These are phyloP conservation scores for Arctium lappa DNA, from an alignment of 129 eudicot species.

Conservation along the genomic window DNA sequence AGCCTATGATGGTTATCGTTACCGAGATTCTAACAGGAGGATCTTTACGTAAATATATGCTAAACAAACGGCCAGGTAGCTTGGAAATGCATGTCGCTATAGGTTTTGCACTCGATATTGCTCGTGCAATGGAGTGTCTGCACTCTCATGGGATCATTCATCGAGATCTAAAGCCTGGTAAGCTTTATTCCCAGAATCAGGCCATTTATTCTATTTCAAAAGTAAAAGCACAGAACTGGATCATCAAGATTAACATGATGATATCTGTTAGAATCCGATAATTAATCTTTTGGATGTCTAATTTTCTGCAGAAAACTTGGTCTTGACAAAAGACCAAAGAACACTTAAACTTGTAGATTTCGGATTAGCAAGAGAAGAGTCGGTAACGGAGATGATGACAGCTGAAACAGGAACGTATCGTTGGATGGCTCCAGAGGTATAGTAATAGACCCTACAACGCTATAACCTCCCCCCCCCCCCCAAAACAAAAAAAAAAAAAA, in stretches of 20 bases:
- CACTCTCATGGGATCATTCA: conserved; percentile 69
- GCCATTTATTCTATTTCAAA: not conserved
- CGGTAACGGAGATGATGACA: conserved; percentile 77
- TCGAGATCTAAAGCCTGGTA: conserved; percentile 63
- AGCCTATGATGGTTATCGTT: conserved; percentile 62
- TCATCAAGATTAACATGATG: not conserved
- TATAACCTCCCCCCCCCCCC: not conserved
- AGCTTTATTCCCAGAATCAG: not conserved
- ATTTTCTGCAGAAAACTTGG: conserved; percentile 48
- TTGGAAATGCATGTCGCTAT: conserved; percentile 44
- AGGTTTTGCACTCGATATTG: conserved; percentile 60
- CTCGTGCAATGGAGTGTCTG: conserved; percentile 59
- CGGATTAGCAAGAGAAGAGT: conserved; percentile 77
- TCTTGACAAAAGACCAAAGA: conserved; percentile 68
- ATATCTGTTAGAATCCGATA: not conserved
- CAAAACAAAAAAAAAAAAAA: too few species aligned
- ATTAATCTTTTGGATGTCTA: not conserved
- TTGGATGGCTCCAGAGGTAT: conserved; percentile 85
- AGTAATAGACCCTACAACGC: not conserved
- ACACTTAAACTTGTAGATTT: conserved; percentile 67
- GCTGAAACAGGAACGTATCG: conserved; percentile 77
- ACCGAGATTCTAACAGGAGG: conserved; percentile 58
- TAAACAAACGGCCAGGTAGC: conserved; percentile 45
- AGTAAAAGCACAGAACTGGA: not conserved
- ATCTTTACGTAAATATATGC: conserved; percentile 49